Percentiles rank a stretch among this genome's conserved stretches.
Conservation (phyloP, 805 yeast species). For the Monosporozyma aerobia region DNA sequence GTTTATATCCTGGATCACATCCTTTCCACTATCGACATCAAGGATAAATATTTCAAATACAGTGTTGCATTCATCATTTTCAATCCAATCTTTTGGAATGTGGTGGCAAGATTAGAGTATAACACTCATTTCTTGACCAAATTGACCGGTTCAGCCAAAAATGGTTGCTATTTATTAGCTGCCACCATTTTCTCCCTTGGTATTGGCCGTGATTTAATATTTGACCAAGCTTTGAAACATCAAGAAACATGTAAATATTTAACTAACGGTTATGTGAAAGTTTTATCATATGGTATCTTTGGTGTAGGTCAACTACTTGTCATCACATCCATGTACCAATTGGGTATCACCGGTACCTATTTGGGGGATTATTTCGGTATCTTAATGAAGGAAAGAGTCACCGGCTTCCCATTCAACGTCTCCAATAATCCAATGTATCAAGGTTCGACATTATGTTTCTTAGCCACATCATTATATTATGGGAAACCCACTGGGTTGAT, state of each 20-base stretch:
- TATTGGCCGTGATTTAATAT: constrained; percentile 65
- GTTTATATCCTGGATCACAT: neutral
- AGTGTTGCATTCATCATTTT: constrained; percentile 66
- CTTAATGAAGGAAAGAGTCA: constrained; percentile 81
- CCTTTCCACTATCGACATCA: constrained; percentile 9
- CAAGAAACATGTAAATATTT: constrained; percentile 62
- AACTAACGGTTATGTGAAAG: constrained; percentile 33
- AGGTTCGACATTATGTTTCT: constrained; percentile 81
- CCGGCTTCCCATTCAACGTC: constrained; percentile 87
- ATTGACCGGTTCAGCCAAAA: constrained; percentile 55
- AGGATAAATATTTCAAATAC: constrained; percentile 24
- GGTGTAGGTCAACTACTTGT: constrained; percentile 74
- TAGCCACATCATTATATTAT: constrained; percentile 81
- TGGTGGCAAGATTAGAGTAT: constrained; percentile 82
- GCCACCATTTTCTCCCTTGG: constrained; percentile 78
- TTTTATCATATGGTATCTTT: constrained; percentile 48
- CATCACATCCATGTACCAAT: constrained; percentile 74
- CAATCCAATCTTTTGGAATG: constrained; percentile 95
- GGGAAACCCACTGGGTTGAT: constrained; percentile 86
- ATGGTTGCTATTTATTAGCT: constrained; percentile 84
- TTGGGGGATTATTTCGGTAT: constrained; percentile 97
- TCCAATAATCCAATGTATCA: constrained; percentile 94
- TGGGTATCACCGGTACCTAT: constrained; percentile 95
- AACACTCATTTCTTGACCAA: constrained; percentile 68
- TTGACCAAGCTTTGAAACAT: constrained; percentile 57